phyloP scores from a whole-genome alignment of 768 basidiomycete species.

The Phylloporus sp. region DNA sequence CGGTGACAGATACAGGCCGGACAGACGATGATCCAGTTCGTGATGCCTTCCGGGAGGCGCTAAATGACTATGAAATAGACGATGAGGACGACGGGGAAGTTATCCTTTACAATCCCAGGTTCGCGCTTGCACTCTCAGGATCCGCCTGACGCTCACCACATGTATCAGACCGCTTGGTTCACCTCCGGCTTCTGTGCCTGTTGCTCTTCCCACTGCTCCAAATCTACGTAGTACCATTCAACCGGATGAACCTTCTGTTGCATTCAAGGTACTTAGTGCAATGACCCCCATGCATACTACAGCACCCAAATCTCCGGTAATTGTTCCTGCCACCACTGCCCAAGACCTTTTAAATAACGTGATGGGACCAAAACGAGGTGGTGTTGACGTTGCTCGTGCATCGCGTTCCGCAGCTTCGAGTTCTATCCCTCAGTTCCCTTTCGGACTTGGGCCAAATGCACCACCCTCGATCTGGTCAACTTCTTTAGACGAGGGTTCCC shows the following conservation, averaged over 20 bases:
- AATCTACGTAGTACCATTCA: conserved; percentile 1
- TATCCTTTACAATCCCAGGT: conserved; percentile 75
- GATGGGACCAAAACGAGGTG: conserved; percentile 20
- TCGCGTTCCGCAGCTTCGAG: conserved; percentile 18
- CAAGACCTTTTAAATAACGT: conserved; percentile 59
- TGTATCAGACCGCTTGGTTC: conserved; percentile 18
- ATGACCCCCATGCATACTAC: conserved; percentile 19
- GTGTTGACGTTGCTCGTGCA: conserved; percentile 14
- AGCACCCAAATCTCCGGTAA: conserved; percentile 22
- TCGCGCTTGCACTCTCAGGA: conserved; percentile 7
- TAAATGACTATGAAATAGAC: conserved; percentile 34
- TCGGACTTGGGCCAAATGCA: conserved; percentile 48
- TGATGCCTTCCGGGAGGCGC: conserved; percentile 55
- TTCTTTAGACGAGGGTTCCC: conserved; percentile 43
- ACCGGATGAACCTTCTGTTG: conserved; percentile 1
- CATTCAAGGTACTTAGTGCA: neutral
- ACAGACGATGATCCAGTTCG: conserved; percentile 76
- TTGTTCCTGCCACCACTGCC: conserved; percentile 49
- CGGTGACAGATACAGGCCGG: conserved; percentile 62
- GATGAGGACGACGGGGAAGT: conserved; percentile 63
- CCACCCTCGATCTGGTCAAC: conserved; percentile 68
- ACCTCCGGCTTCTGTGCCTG: conserved; percentile 9
- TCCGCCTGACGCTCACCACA: conserved; percentile 3
- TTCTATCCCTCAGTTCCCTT: conserved; percentile 44
- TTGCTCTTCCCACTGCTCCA: conserved; percentile 21